Conservation (phyloP, 2,329 filamentous ascomycete genomes). For the Periconia digitata region DNA sequence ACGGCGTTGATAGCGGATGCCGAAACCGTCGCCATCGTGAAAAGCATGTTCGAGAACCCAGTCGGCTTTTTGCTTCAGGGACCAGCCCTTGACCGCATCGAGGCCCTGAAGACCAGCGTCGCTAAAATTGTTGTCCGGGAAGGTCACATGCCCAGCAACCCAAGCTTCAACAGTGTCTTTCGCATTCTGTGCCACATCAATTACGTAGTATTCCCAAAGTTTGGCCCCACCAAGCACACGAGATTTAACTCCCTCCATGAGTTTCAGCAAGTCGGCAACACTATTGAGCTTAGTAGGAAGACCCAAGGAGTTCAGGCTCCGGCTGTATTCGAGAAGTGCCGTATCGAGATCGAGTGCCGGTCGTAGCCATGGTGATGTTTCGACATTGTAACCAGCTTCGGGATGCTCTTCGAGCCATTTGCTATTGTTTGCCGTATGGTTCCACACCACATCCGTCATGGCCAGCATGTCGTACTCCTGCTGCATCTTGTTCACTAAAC, state of each 20-base stretch:
- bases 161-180: slow-evolving; percentile 72
- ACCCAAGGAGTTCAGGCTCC: slow-evolving; percentile 65
- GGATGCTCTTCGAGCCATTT: slow-evolving; percentile 93
- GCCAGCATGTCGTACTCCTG: slow-evolving; percentile 80
- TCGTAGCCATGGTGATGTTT: slow-evolving; percentile 76
- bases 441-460: slow-evolving; percentile 95
- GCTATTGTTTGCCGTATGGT: slow-evolving; percentile 95
- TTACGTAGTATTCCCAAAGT: slow-evolving; percentile 91
- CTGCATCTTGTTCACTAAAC: slow-evolving; percentile 79
- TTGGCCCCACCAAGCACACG: slow-evolving; percentile 75
- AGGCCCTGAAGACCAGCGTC: slow-evolving; percentile 53
- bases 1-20: slow-evolving; percentile 73
- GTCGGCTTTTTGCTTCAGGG: slow-evolving; percentile 60
- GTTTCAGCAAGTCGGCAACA: slow-evolving; percentile 70
- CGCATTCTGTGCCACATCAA: slow-evolving; percentile 74
- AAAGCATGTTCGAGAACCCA: slow-evolving; percentile 72
- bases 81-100: slow-evolving; percentile 56
- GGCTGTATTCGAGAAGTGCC: slow-evolving; percentile 67
- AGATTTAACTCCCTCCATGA: slow-evolving; percentile 83
- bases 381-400: slow-evolving; percentile 91
- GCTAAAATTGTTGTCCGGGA: slow-evolving; percentile 57
- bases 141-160: slow-evolving; percentile 61
- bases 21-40: slow-evolving; percentile 70
- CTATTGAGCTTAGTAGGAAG: slow-evolving; percentile 74
- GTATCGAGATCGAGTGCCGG: slow-evolving; percentile 74